These are phyloP conservation scores for Eustoma russellianum DNA, from an alignment of 257 asterid species.

Conservation along the genomic window DNA sequence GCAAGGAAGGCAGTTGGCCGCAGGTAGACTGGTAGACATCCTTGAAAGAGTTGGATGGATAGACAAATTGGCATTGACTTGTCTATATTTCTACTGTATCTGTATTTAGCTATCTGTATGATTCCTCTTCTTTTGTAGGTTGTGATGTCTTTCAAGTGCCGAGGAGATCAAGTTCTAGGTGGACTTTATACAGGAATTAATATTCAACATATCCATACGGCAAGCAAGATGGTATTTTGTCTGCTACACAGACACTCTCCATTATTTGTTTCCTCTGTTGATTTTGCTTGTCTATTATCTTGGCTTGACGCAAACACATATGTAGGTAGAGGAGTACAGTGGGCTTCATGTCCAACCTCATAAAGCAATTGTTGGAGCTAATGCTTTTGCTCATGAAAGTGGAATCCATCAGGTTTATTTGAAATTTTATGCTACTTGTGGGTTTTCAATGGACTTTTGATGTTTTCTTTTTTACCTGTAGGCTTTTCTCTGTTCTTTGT, in stretches of 20 bases:
- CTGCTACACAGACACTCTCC: not conserved
- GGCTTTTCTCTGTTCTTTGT: not conserved
- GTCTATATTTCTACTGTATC: too few relatives aligned
- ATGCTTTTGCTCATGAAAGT: slow-evolving; percentile 99
- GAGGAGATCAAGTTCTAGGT: slow-evolving; percentile 64
- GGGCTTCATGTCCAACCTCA: slow-evolving; percentile 94
- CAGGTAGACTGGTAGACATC: too few relatives aligned
- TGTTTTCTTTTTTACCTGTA: not conserved
- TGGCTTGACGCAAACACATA: slow-evolving; percentile 9
- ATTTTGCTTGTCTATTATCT: slow-evolving; percentile 5
- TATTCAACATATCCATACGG: slow-evolving; percentile 66
- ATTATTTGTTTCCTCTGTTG: slow-evolving; percentile 10
- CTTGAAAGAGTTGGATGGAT: too few relatives aligned
- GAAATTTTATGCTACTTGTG: not conserved
- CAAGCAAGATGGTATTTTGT: slow-evolving; percentile 83
- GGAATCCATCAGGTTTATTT: slow-evolving; percentile 89
- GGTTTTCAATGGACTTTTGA: not conserved
- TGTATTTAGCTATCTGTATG: not conserved
- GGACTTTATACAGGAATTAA: slow-evolving; percentile 88
- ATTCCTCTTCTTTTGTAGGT: slow-evolving; percentile 33
- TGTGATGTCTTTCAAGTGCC: slow-evolving; percentile 92
- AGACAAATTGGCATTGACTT: too few relatives aligned
- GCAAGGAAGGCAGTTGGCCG: too few relatives aligned
- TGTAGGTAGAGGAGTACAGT: slow-evolving; percentile 90
- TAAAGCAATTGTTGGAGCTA: slow-evolving; percentile 97